Evolutionary conservation across 148 eudicot genomes (phyloP).

Genomic region (Bassia scoparia): DNA sequence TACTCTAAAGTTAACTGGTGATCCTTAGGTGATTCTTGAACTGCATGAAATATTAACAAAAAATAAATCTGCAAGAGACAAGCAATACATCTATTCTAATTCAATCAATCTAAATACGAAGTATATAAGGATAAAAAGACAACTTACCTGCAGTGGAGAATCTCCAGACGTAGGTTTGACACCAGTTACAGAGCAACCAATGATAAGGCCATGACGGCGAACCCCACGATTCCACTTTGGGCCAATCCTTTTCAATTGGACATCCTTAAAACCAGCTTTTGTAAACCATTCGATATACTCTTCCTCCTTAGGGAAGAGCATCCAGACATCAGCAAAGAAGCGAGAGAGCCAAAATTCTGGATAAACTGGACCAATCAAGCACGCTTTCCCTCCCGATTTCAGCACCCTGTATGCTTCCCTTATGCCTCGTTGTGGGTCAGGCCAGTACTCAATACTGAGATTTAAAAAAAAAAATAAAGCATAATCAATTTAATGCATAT

Average conservation of each 20-base stretch:
- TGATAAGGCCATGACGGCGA: slow-evolving; percentile 92
- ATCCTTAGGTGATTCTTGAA: neutral
- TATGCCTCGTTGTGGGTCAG: slow-evolving; percentile 97
- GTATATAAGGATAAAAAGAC: slow-evolving; percentile 2
- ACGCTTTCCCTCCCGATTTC: slow-evolving; percentile 86
- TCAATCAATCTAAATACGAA: neutral
- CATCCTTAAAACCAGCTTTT: slow-evolving; percentile 88
- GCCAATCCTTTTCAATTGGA: slow-evolving; percentile 84
- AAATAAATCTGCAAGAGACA: neutral
- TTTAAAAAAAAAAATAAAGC: too few relatives aligned
- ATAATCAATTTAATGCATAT: neutral
- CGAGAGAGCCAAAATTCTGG: slow-evolving; percentile 93
- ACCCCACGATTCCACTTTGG: slow-evolving; percentile 97
- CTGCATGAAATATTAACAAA: neutral
- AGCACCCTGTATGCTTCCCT: slow-evolving; percentile 95
- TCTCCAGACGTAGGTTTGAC: slow-evolving; percentile 86
- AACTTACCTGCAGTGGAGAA: slow-evolving; percentile 81
- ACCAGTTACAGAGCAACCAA: slow-evolving; percentile 97
- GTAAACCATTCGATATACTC: slow-evolving; percentile 91
- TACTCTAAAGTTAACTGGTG: neutral
- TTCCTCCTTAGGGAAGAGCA: slow-evolving; percentile 97
- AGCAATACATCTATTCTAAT: neutral
- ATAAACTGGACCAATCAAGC: slow-evolving; percentile 88
- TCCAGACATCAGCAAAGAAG: slow-evolving; percentile 94
- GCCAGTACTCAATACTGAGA: slow-evolving; percentile 95